Conservation (phyloP, 345 rosid genomes). For the Camelina neglecta region DNA sequence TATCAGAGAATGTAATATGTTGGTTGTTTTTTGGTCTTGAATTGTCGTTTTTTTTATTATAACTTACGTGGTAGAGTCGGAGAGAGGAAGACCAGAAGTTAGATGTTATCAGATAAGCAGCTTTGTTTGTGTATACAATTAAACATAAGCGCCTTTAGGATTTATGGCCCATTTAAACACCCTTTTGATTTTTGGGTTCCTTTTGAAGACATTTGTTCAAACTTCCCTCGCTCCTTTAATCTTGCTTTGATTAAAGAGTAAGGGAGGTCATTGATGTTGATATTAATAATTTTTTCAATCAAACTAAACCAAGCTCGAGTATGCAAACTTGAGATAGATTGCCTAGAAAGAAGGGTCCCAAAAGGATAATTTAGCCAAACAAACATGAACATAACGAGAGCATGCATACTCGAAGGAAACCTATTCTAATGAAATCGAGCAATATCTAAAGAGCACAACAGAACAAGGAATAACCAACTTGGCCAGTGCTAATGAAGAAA, state of each 20-base stretch:
- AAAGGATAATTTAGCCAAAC: background rate
- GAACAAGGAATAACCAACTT: constrained; percentile 13
- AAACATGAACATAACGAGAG: background rate
- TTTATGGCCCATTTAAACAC: background rate
- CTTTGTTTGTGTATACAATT: constrained; percentile 42
- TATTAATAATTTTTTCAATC: background rate
- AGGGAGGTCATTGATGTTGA: background rate
- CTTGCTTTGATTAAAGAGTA: background rate
- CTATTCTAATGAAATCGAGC: constrained; percentile 11
- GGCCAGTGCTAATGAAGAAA: constrained; percentile 31
- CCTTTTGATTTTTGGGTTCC: constrained; percentile 20
- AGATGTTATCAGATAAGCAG: constrained; percentile 21
- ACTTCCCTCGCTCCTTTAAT: background rate
- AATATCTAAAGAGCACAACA: background rate
- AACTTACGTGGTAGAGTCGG: constrained; percentile 21
- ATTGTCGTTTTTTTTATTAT: background rate
- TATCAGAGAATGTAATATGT: constrained; percentile 40
- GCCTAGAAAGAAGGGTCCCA: constrained; percentile 8
- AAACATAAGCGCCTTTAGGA: constrained; percentile 31
- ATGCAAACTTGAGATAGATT: background rate
- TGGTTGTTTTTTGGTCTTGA: constrained; percentile 22
- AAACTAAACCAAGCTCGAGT: background rate
- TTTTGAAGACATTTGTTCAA: background rate
- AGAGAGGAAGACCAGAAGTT: constrained; percentile 8
- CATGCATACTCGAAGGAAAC: background rate